A percentile compares a stretch with the other conserved stretches of the same genome.
These are phyloP conservation scores for Eragrostis curvula DNA, from an alignment of 176 grass and related monocot species.

Conservation along the genomic window DNA sequence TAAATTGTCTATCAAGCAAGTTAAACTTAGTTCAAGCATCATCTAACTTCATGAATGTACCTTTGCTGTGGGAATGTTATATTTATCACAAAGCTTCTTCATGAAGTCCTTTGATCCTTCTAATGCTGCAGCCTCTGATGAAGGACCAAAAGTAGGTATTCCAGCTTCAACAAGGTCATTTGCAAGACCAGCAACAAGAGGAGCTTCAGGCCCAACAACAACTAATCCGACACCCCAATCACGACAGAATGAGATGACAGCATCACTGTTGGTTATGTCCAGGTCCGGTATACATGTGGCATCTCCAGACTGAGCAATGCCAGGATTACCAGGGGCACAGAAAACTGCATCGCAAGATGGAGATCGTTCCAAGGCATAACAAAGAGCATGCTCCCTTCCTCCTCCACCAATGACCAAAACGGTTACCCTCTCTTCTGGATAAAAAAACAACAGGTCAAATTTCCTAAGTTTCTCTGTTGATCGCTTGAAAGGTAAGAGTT, in stretches of 20 bases:
- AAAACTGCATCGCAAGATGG: conserved; percentile 67
- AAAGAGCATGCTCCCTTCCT: conserved; percentile 71
- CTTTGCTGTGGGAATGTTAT: conserved; percentile 71
- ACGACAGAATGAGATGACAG: conserved; percentile 58
- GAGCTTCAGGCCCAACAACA: conserved; percentile 66
- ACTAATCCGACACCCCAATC: conserved; percentile 59
- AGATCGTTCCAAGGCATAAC: conserved; percentile 61
- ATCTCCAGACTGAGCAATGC: conserved; percentile 64
- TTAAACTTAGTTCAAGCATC: background rate
- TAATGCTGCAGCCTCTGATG: conserved; percentile 64
- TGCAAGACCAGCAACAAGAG: conserved; percentile 62
- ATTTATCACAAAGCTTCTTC: conserved; percentile 81
- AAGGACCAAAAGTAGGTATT: conserved; percentile 69
- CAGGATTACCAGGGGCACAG: conserved; percentile 70
- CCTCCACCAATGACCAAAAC: conserved; percentile 71
- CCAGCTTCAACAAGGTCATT: conserved; percentile 59
- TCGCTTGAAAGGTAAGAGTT: background rate
- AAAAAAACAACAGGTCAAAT: background rate
- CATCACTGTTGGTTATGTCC: conserved; percentile 44
- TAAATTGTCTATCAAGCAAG: background rate
- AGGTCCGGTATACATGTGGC: conserved; percentile 64
- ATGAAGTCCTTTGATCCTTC: conserved; percentile 80
- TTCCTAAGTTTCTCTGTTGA: background rate
- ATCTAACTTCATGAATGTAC: conserved; percentile 13
- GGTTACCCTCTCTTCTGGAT: conserved; percentile 50